Base-by-base conservation (phyloP, 106 monocot species). In the Allium cepa region DNA sequence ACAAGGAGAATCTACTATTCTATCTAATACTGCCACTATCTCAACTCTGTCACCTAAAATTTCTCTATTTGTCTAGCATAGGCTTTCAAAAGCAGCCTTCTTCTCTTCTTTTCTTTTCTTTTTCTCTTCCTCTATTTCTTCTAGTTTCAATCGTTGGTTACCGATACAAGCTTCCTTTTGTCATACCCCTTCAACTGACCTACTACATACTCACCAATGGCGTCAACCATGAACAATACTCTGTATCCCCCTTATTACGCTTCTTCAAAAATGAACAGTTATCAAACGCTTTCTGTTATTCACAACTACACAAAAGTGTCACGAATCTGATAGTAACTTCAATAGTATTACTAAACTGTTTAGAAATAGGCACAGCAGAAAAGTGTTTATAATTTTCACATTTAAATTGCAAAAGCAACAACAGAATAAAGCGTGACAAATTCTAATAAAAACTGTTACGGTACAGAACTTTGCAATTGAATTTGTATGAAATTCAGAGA, bases 261-360 rank as follows among this genome's bases (percentile, higher is more conserved):
- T 81, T 88, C 74, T 88, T 84, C 1, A 88, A 79, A 79, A 85
- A 88, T 0, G 88, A 84, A 22, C 84, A 88, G 79, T 88, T 88
- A 73, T 88, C 88, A 8, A 88, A 84, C 2, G 88, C 88, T 72
- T 88, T 88, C 74, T n/a, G n/a, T n/a, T n/a, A n/a, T n/a, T n/a
- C n/a, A n/a, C n/a, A n/a, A n/a, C n/a, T n/a, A n/a, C n/a, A n/a
- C n/a, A n/a, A n/a, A n/a, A n/a, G n/a, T n/a, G n/a, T n/a, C n/a
- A n/a, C n/a, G n/a, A n/a, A n/a, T n/a, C n/a, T n/a, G n/a, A n/a
- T n/a, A n/a, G n/a, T n/a, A n/a, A n/a, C n/a, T n/a, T n/a, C n/a
- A n/a, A n/a, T n/a, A n/a, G n/a, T n/a, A n/a, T n/a, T n/a, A n/a
- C n/a, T n/a, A n/a, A n/a, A n/a, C n/a, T n/a, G n/a, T n/a, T n/a